These are phyloP conservation scores for Hortaea werneckii DNA, from an alignment of 2,329 filamentous ascomycete genomes.

Conservation along the genomic window DNA sequence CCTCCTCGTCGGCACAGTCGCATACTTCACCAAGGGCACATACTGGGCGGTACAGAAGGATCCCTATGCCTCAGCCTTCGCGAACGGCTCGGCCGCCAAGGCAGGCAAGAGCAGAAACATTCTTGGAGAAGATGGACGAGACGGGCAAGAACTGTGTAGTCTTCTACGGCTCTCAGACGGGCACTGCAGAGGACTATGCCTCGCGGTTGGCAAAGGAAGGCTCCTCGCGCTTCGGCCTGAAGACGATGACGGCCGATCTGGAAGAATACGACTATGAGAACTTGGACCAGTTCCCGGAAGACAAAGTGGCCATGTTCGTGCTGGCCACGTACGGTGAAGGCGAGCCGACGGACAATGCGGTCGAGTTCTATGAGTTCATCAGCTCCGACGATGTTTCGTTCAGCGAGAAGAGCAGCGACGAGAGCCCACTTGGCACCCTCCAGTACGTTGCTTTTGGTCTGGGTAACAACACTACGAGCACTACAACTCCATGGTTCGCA, in stretches of 20 bases:
- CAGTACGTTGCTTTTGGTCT: slow-evolving; percentile 94
- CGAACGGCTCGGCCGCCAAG: slow-evolving; percentile 57
- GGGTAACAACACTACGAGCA: slow-evolving; percentile 99
- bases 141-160: slow-evolving; percentile 93
- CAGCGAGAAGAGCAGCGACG: slow-evolving; percentile 55
- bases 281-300: slow-evolving; percentile 74
- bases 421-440: slow-evolving; percentile 68
- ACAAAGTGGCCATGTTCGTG: slow-evolving; percentile 91
- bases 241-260: slow-evolving; percentile 95
- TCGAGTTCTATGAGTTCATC: slow-evolving; percentile 97
- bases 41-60: slow-evolving; percentile 85
- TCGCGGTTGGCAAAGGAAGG: slow-evolving; percentile 94
- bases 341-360: slow-evolving; percentile 96
- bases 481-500: slow-evolving; percentile 97
- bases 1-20: slow-evolving; percentile 75
- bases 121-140: slow-evolving; percentile 87
- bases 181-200: slow-evolving; percentile 96
- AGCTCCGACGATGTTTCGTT: slow-evolving; percentile 72
- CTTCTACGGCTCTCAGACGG: slow-evolving; percentile 97
- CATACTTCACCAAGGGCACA: slow-evolving; percentile 96
- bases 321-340: slow-evolving; percentile 96
- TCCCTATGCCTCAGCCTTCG: slow-evolving; percentile 69
- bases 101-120: slow-evolving; percentile 83
- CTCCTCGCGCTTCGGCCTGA: slow-evolving; percentile 87
- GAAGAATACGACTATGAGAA: slow-evolving; percentile 98